phyloP scores from a whole-genome alignment of 2,329 filamentous ascomycete genomes.

The Phialocephala subalpina region DNA sequence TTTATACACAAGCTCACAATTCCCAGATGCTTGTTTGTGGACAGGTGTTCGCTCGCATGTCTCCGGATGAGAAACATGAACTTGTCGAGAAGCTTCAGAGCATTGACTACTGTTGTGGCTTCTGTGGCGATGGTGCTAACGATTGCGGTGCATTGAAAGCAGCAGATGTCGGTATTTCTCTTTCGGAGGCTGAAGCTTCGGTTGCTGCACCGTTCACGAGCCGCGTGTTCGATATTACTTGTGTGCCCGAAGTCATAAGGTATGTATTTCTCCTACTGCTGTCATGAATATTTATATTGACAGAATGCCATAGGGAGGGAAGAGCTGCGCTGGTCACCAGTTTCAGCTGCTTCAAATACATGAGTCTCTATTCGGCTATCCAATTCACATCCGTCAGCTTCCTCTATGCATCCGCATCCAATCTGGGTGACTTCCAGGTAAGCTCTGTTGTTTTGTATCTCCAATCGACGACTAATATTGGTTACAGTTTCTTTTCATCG shows the following conservation, averaged over 20 bases:
- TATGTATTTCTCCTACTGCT: constrained; percentile 47
- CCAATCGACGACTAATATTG: constrained; percentile 19
- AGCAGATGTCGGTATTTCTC: constrained; percentile 94
- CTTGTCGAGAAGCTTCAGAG: constrained; percentile 96
- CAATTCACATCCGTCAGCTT: constrained; percentile 98
- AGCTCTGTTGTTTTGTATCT: constrained; percentile 4
- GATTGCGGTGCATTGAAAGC: constrained; percentile 97
- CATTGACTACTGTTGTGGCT: constrained; percentile 93
- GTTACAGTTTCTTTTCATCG: constrained; percentile 86
- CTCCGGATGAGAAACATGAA: constrained; percentile 97
- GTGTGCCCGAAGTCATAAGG: constrained; percentile 90
- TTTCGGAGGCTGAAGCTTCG: constrained; percentile 96
- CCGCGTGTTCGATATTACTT: constrained; percentile 93
- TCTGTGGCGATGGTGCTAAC: constrained; percentile 97
- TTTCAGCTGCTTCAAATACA: constrained; percentile 99
- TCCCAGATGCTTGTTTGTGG: constrained; percentile 84
- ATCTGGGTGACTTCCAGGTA: constrained; percentile 93
- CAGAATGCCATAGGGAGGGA: constrained; percentile 69
- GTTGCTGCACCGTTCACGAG: constrained; percentile 99
- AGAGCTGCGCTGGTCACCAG: constrained; percentile 95
- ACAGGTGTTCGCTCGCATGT: constrained; percentile 98
- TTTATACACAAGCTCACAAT: constrained; percentile 5
- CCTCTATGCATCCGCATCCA: constrained; percentile 90
- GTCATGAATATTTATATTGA: constrained; percentile 27
- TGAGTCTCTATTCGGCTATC: constrained; percentile 99